Conservation (phyloP, 768 basidiomycete species). For the Gloeostereum incarnatum region DNA sequence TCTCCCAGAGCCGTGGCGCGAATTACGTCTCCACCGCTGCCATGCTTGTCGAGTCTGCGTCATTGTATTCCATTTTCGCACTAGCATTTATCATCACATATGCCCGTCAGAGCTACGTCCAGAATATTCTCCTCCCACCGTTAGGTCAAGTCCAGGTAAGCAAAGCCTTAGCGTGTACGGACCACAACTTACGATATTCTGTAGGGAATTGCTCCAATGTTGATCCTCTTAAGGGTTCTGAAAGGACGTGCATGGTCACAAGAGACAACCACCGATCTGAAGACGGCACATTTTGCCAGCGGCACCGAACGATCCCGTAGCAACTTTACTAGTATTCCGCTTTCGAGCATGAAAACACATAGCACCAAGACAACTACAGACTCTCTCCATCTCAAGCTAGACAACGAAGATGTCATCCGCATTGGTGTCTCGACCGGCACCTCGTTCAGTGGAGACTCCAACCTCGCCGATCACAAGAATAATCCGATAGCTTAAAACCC, state of each 20-base stretch:
- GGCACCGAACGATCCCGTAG: too few relatives aligned
- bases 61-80: slow-evolving; percentile 15
- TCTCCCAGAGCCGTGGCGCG: slow-evolving; percentile 15
- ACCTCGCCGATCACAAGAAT: too few relatives aligned
- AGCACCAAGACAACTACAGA: too few relatives aligned
- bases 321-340: too few relatives aligned
- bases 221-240: slow-evolving; percentile 26
- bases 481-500: too few relatives aligned
- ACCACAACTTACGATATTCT: not conserved
- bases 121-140: slow-evolving; percentile 21
- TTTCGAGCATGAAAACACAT: too few relatives aligned
- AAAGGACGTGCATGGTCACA: slow-evolving; percentile 19
- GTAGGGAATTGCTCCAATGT: slow-evolving; percentile 22
- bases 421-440: too few relatives aligned
- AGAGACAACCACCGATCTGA: not conserved
- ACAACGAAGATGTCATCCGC: too few relatives aligned
- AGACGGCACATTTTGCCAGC: too few relatives aligned
- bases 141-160: slow-evolving; percentile 23
- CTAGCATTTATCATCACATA: slow-evolving; percentile 22
- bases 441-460: too few relatives aligned
- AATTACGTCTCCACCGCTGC: slow-evolving; percentile 17
- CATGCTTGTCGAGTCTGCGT: slow-evolving; percentile 27
- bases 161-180: not conserved
- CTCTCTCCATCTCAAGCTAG: too few relatives aligned
- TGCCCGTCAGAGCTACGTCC: slow-evolving; percentile 13